phyloP scores from a whole-genome alignment of 1,139 yeast species.

The Pichia sp. region DNA sequence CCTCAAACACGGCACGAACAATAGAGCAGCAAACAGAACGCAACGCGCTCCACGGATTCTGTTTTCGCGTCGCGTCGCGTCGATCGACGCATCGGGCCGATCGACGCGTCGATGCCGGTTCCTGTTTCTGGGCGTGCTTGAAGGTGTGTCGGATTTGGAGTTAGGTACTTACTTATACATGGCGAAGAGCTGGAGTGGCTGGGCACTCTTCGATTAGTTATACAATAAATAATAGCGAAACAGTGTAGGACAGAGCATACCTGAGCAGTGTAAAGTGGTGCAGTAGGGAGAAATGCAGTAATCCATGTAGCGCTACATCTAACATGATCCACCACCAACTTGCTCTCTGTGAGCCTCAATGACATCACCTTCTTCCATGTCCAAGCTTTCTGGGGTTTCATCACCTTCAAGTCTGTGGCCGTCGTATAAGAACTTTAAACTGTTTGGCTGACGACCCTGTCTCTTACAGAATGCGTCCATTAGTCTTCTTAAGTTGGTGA shows the following conservation, averaged over 20 bases:
- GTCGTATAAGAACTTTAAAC: constrained; percentile 84
- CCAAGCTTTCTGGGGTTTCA: constrained; percentile 88
- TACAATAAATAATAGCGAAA: no score
- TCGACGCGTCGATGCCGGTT: no score
- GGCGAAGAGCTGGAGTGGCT: no score
- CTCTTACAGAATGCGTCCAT: constrained; percentile 98
- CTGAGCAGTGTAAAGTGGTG: no score
- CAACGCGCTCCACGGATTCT: background rate
- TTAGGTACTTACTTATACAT: no score
- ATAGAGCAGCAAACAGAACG: background rate
- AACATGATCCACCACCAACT: constrained; percentile 49
- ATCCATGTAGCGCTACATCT: no score
- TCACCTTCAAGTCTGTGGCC: constrained; percentile 86
- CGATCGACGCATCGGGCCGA: background rate
- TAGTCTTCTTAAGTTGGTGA: constrained; percentile 87
- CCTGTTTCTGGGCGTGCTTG: no score
- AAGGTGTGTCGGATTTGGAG: no score
- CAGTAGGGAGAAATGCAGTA: no score
- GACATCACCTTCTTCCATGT: constrained; percentile 89
- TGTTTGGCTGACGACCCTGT: constrained; percentile 81
- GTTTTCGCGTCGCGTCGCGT: background rate
- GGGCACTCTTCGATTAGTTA: no score
- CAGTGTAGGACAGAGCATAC: background rate
- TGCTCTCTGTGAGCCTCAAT: constrained; percentile 99
- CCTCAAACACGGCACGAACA: background rate